phyloP scores from a whole-genome alignment of 1,284 basidiomycete genomes.

The Austroboletus niveus region DNA sequence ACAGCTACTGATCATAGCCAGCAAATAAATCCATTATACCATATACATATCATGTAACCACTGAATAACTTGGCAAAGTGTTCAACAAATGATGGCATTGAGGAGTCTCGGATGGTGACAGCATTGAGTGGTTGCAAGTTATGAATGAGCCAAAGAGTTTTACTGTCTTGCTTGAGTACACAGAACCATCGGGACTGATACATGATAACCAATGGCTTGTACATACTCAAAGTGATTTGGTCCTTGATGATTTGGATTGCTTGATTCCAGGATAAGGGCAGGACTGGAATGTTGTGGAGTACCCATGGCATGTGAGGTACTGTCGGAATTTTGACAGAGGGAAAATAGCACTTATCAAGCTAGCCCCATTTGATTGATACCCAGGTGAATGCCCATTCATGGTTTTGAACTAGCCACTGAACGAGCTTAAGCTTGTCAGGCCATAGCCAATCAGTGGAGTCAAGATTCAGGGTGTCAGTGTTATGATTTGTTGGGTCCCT shows the following conservation, averaged over 20 bases:
- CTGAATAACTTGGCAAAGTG: too few species aligned
- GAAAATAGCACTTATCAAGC: constrained; percentile 17
- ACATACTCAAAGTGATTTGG: constrained; percentile 27
- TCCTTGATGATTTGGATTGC: constrained; percentile 22
- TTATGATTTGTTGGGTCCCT: too few species aligned
- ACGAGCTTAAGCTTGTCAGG: constrained; percentile 25
- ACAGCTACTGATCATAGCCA: background rate
- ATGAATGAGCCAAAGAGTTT: constrained; percentile 21
- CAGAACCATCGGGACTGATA: constrained; percentile 28
- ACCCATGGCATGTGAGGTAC: constrained; percentile 21
- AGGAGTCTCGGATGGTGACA: constrained; percentile 23
- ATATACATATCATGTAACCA: too few species aligned
- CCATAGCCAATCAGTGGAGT: constrained; percentile 11
- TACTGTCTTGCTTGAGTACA: constrained; percentile 23
- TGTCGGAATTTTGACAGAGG: constrained; percentile 11
- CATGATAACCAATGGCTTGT: constrained; percentile 31
- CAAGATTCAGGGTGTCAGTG: background rate
- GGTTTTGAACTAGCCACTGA: constrained; percentile 21
- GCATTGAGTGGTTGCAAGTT: constrained; percentile 30
- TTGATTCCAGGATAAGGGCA: background rate
- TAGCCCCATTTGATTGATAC: constrained; percentile 1
- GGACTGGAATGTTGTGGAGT: constrained; percentile 10
- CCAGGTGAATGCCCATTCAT: constrained; percentile 30
- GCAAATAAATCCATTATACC: background rate
- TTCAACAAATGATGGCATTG: background rate